Base-by-base conservation (phyloP, 2,329 filamentous ascomycete genomes). In the Pyrenophora graminea region DNA sequence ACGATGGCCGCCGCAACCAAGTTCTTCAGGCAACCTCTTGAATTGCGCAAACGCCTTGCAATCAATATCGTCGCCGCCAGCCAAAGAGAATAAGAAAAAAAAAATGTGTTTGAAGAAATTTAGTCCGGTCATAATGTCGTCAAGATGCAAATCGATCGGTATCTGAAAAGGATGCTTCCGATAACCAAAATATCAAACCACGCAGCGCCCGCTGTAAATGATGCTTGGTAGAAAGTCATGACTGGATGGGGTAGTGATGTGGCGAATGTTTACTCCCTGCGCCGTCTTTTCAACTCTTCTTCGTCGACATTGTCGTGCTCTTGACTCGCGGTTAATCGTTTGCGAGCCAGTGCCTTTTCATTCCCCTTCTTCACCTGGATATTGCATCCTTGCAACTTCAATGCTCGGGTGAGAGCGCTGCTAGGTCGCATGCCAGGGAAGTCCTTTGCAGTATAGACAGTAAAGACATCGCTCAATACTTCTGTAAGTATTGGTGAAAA, bases 361-460 rank as follows among this genome's bases (percentile, higher is more conserved):
- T 90, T 91, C 12, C 90, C 90, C 69, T 93, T 94, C 76, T 93
- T 93, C 56, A 93, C 89, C 31, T 89, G 89, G 55, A 94, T 91
- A 42, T 91, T 85, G 64, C 90, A 90, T 3, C 90, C 90, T 73
- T 93, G 90, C 63, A 88, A 80, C 70, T 90, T 90, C 50, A 94
- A 76, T 27, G 82, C 80, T 69, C 89, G 89, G 1, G 90, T 90
- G 32, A 94, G 74, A 15, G 82, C 78, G 21, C 88, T 91, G 69
- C 88, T 91, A 1, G 88, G 85, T 50, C 86, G 80, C 89, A 94
- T 94, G 5, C 90, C 90, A 0, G 89, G 88, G 53, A 94, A 94
- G 67, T 93, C 89, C 69, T 93, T 94, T 37, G 90, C 90, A 37
- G 87, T 91, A 71, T 88, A 92, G 6, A 92, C 89, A 10, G 83